Evolutionary conservation across 192 early-diverging fungal species (phyloP), one percentile per base, ranked within the genome.

Genomic region (Podila minutissima): DNA sequence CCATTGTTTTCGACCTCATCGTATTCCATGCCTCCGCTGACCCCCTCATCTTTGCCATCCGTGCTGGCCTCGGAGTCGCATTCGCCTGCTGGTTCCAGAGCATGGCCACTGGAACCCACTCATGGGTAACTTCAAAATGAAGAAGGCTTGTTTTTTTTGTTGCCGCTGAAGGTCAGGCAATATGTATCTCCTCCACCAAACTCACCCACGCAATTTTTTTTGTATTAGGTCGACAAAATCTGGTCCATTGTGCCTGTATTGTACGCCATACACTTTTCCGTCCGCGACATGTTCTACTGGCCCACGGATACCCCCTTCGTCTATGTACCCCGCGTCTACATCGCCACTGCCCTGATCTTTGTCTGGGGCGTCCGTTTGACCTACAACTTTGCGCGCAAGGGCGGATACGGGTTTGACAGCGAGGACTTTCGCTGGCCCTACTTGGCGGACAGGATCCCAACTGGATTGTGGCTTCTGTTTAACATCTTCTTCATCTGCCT

Each of bases 351-450:
- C 15, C 69, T 94, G 13, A 89, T 91, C 20, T 65, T 83, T 0
- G 20, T 90, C 22, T 98, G 96, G 96, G 91, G 91, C 12, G 8
- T 83, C 2, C 89, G 95, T 22, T 76, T 97, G 38, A 94, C 93
- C 0, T 95, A 85, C 74, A 97, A 96, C 83, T 95, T 94, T 71
- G 78, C 85, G n/a, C 69, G 95, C 13, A 93, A 94, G 67, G 95
- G 94, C 2, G 94, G 94, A 7, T 97, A 94, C 74, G 75, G 79
- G 9, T 68, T 78, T 61, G 83, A 85, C 26, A 87, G 84, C 6
- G 90, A 97, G 69, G 95, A 97, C 59, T 95, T 95, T 71, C 90
- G 95, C 2, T 97, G 92, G 91, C 82, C 82, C 6, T 83, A 82
- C 13, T 84, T 92, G 28, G 72, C 26, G 22, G 13, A 41, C 1